phyloP scores from a whole-genome alignment of 352 stramenopile species.

The Globisporangium yorkense region DNA sequence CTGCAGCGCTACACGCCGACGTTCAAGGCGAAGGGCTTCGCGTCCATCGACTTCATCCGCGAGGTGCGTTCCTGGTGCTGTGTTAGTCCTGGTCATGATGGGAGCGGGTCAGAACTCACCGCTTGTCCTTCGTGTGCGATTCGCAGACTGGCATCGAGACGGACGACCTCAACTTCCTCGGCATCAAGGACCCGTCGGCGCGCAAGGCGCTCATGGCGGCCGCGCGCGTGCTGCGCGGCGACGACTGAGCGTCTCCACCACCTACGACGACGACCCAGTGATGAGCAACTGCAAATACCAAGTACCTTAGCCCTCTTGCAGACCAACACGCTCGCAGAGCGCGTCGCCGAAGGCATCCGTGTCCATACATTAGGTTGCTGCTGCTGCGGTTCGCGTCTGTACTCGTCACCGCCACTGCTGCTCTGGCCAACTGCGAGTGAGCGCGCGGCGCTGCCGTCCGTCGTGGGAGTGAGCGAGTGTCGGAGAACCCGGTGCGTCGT shows the following conservation, averaged over 20 bases:
- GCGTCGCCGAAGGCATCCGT: background rate
- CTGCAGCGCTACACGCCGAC: constrained; percentile 53
- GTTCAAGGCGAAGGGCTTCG: constrained; percentile 76
- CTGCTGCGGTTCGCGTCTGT: background rate
- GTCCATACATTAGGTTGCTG: constrained; percentile 11
- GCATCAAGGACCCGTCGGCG: constrained; percentile 59
- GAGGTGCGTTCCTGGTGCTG: constrained; percentile 38
- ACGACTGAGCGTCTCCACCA: constrained; percentile 16
- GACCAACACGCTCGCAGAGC: too few relatives aligned
- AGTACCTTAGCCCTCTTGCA: background rate
- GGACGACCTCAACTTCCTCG: constrained; percentile 83
- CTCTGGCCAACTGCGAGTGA: background rate
- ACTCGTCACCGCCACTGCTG: background rate
- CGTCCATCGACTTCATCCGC: constrained; percentile 77
- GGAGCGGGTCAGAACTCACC: background rate
- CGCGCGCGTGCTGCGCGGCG: constrained; percentile 42
- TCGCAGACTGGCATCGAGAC: constrained; percentile 77
- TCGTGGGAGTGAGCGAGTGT: background rate
- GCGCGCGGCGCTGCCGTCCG: background rate
- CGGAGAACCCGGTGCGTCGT: background rate
- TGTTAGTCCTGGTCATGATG: background rate
- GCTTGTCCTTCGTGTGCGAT: background rate
- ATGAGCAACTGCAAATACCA: background rate
- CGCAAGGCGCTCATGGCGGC: constrained; percentile 58
- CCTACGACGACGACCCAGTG: background rate